phyloP scores from a whole-genome alignment of 108 stramenopile species.

The Pseudonitzschia delicatissima region DNA sequence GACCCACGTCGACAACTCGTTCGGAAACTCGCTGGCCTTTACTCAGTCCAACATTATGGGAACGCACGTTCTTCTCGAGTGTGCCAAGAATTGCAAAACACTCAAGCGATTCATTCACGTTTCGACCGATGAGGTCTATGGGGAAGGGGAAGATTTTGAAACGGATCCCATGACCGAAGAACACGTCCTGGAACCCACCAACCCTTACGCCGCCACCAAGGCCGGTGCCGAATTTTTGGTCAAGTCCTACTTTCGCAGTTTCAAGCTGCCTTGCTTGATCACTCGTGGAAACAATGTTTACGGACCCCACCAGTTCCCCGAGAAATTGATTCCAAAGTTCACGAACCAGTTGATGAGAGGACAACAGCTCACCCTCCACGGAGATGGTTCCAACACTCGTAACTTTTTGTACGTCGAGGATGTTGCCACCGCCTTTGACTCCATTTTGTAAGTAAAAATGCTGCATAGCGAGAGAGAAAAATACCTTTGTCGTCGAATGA shows the following conservation, averaged over 20 bases:
- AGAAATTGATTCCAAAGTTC: conserved; percentile 99
- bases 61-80: conserved; percentile 97
- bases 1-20: conserved; percentile 98
- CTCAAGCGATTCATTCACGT: conserved; percentile 96
- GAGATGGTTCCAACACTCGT: conserved; percentile 93
- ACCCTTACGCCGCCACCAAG: conserved; percentile 99
- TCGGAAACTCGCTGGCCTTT: conserved; percentile 99
- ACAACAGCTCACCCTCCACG: conserved; percentile 91
- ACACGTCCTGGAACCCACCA: conserved; percentile 96
- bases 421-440: conserved; percentile 96
- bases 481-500: no score
- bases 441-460: conserved; percentile 63
- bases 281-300: conserved; percentile 99
- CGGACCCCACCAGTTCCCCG: conserved; percentile 98
- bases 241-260: conserved; percentile 90
- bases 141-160: conserved; percentile 93
- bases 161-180: conserved; percentile 96
- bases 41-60: conserved; percentile 98
- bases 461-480: no score
- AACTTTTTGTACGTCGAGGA: conserved; percentile 97
- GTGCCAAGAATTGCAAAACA: conserved; percentile 81
- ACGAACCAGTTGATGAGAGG: conserved; percentile 94
- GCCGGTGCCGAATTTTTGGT: conserved; percentile 98
- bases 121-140: conserved; percentile 98
- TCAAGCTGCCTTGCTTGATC: conserved; percentile 92